Percentiles rank a stretch among this genome's conserved stretches.
These are phyloP conservation scores for Amauroascus verrucosus DNA, from an alignment of 2,329 filamentous ascomycete species.

Conservation along the genomic window DNA sequence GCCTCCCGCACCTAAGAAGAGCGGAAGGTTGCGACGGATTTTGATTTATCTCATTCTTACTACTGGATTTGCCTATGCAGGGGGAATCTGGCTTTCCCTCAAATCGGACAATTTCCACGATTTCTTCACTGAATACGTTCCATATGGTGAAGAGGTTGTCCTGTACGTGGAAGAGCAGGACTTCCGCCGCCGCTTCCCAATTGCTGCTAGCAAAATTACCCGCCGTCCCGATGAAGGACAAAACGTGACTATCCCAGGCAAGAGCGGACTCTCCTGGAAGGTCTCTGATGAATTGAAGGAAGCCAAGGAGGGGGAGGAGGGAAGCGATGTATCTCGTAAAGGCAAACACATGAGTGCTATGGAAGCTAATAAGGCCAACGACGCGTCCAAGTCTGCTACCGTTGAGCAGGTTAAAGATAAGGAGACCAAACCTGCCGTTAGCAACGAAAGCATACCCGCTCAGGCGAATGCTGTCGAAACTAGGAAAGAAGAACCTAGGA, in stretches of 20 bases:
- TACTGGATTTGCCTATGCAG: constrained; percentile 67
- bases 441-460: constrained; percentile 20
- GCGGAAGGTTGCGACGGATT: constrained; percentile 64
- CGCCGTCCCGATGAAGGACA: constrained; percentile 47
- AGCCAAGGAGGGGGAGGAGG: constrained; percentile 40
- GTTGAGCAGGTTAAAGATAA: constrained; percentile 21
- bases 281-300: constrained; percentile 49
- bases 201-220: constrained; percentile 41
- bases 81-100: constrained; percentile 84
- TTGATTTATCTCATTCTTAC: constrained; percentile 68
- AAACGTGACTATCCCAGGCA: constrained; percentile 71
- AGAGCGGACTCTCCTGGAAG: constrained; percentile 75
- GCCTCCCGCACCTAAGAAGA: constrained; percentile 49
- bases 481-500: constrained; percentile 24
- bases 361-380: constrained; percentile 26
- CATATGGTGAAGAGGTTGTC: constrained; percentile 87
- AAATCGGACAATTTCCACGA: constrained; percentile 97
- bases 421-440: constrained; percentile 15
- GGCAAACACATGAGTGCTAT: constrained; percentile 40
- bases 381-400: constrained; percentile 25
- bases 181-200: constrained; percentile 74
- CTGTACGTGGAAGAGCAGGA: constrained; percentile 92
- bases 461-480: constrained; percentile 33
- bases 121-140: constrained; percentile 95
- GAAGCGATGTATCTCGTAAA: constrained; percentile 48